A percentile compares a stretch with the other conserved stretches of the same genome.
These are phyloP conservation scores for Salvia miltiorrhiza DNA, from an alignment of 257 asterid species.

Conservation along the genomic window DNA sequence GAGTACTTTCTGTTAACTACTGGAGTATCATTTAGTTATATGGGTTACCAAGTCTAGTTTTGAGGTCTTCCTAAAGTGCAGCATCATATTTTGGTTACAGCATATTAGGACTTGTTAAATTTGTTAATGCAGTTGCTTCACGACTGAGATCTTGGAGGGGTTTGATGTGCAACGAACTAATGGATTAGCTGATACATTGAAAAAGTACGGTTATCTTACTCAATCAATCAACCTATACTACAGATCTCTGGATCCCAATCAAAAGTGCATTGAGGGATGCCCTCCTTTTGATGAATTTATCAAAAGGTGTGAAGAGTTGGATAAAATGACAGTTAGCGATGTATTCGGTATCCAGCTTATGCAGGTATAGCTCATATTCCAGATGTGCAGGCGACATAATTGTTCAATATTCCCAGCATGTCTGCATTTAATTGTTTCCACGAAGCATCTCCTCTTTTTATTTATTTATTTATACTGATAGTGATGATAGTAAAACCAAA, in stretches of 20 bases:
- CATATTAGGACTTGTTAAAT: slow-evolving; percentile 7
- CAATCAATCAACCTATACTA: slow-evolving; percentile 73
- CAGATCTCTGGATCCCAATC: slow-evolving; percentile 49
- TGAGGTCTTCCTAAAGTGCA: slow-evolving; percentile 2
- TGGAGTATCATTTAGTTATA: slow-evolving; percentile 12
- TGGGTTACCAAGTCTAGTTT: neutral
- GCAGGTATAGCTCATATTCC: slow-evolving; percentile 61
- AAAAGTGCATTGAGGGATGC: slow-evolving; percentile 43
- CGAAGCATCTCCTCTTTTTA: neutral
- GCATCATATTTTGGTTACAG: slow-evolving; percentile 11
- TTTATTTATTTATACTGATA: neutral
- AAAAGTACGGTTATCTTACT: slow-evolving; percentile 81
- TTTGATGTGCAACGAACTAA: slow-evolving; percentile 90
- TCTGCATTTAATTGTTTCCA: slow-evolving; percentile 4
- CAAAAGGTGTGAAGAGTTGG: slow-evolving; percentile 73
- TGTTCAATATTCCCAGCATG: neutral
- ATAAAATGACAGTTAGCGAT: slow-evolving; percentile 82
- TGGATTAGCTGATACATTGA: slow-evolving; percentile 86
- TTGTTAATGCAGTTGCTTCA: slow-evolving; percentile 74
- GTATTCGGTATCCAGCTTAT: slow-evolving; percentile 94
- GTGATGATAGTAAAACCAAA: neutral
- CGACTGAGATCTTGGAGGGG: slow-evolving; percentile 97
- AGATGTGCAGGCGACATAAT: slow-evolving; percentile 2
- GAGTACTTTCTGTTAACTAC: neutral
- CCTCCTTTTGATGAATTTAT: slow-evolving; percentile 63